phyloP scores from a whole-genome alignment of 176 grass and related monocot genomes.

The Alloteropsis semialata region DNA sequence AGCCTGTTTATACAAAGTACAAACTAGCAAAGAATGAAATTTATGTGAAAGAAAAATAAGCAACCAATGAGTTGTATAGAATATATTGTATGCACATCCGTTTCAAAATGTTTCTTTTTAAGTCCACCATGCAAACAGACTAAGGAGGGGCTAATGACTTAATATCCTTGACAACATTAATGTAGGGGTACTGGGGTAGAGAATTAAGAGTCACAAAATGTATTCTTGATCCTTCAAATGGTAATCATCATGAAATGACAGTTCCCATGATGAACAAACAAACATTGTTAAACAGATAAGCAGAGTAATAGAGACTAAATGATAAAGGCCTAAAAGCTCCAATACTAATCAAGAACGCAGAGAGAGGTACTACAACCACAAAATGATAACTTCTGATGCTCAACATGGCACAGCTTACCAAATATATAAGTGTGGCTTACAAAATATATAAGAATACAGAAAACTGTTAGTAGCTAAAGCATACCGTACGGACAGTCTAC shows the following conservation, averaged over 20 bases:
- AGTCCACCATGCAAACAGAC: background rate
- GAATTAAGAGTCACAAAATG: background rate
- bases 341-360: background rate
- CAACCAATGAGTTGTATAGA: background rate
- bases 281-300: background rate
- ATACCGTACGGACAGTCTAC: slow-evolving; percentile 23
- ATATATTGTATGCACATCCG: background rate
- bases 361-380: background rate
- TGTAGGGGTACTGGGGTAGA: background rate
- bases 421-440: background rate
- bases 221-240: background rate
- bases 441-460: background rate
- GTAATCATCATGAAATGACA: background rate
- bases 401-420: background rate
- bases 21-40: background rate
- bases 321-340: slow-evolving; percentile 6
- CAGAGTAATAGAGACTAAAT: background rate
- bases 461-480: background rate
- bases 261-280: background rate
- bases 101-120: background rate
- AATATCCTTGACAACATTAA: background rate
- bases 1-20: background rate
- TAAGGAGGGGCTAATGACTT: background rate
- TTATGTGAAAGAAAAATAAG: slow-evolving; percentile 12
- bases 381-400: background rate